A percentile compares a stretch with the other conserved stretches of the same genome.
These are phyloP conservation scores for Diplotaxis tenuifolia DNA, from an alignment of 345 rosid species.

Conservation along the genomic window DNA sequence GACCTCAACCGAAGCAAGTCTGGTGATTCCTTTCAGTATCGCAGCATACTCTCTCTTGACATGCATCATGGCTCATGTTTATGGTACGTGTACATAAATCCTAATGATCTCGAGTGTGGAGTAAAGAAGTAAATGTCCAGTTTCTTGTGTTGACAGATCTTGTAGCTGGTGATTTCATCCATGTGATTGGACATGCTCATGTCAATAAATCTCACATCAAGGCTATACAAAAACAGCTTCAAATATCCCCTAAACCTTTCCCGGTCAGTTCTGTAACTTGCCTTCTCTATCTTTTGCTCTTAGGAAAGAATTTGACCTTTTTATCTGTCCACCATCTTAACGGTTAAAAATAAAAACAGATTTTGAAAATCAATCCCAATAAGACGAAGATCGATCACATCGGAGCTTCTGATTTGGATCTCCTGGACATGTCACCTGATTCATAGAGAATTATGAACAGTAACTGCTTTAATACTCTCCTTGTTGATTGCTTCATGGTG, in stretches of 20 bases:
- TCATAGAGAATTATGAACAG: conserved; percentile 43
- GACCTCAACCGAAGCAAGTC: conserved; percentile 80
- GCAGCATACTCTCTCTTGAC: conserved; percentile 88
- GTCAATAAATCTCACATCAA: conserved; percentile 55
- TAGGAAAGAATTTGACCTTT: not conserved
- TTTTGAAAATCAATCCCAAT: conserved; percentile 73
- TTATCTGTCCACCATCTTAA: conserved; percentile 4
- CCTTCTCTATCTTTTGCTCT: not conserved
- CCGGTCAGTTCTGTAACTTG: conserved; percentile 54
- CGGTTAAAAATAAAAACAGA: conserved; percentile 46
- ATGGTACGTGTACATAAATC: conserved; percentile 54
- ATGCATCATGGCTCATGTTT: conserved; percentile 88
- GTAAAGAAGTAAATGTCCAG: not conserved
- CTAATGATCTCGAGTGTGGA: not conserved
- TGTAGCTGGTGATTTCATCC: conserved; percentile 74
- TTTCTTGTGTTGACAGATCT: conserved; percentile 50
- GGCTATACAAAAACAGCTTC: conserved; percentile 75
- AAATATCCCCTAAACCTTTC: conserved; percentile 75
- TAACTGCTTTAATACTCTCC: not conserved
- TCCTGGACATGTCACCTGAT: conserved; percentile 53
- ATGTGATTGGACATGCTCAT: conserved; percentile 70
- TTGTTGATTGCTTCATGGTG: not conserved
- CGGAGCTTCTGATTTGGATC: conserved; percentile 65
- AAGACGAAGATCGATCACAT: conserved; percentile 72
- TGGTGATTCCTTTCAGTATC: conserved; percentile 78